These are phyloP conservation scores for Senna tora DNA, from an alignment of 306 rosid genomes.

Conservation along the genomic window DNA sequence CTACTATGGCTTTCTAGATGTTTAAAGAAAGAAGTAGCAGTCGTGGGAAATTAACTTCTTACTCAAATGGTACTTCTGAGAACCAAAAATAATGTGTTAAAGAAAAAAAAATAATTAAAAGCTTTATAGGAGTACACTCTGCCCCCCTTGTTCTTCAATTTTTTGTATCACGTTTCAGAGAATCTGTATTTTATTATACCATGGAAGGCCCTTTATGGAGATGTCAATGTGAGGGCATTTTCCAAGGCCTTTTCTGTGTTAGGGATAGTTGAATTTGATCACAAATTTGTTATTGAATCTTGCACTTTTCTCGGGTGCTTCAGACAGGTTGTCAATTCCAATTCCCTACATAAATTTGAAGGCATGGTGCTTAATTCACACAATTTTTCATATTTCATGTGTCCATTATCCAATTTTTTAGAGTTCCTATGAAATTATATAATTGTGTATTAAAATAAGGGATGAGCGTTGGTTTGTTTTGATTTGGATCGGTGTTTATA, in stretches of 20 bases:
- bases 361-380: neutral
- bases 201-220: slow-evolving; percentile 33
- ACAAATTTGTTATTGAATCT: slow-evolving; percentile 39
- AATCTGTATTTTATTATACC: slow-evolving; percentile 38
- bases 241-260: slow-evolving; percentile 28
- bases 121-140: slow-evolving; percentile 14
- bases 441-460: no score
- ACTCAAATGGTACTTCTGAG: slow-evolving; percentile 34
- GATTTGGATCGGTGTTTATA: no score
- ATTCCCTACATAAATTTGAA: neutral
- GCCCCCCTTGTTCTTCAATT: slow-evolving; percentile 18
- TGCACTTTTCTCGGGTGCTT: slow-evolving; percentile 29
- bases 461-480: no score
- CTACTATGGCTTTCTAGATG: slow-evolving; percentile 38
- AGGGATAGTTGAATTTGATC: slow-evolving; percentile 26
- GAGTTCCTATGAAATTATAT: neutral
- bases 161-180: slow-evolving; percentile 26
- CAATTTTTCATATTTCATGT: slow-evolving; percentile 7
- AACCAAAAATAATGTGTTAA: slow-evolving; percentile 33
- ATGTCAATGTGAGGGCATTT: slow-evolving; percentile 34
- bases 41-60: slow-evolving; percentile 33
- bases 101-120: slow-evolving; percentile 11
- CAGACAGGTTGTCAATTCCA: slow-evolving; percentile 11
- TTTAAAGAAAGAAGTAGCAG: slow-evolving; percentile 40
- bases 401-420: neutral